Conservation (phyloP, 305 asterid genomes). For the Coffea humblotiana region DNA sequence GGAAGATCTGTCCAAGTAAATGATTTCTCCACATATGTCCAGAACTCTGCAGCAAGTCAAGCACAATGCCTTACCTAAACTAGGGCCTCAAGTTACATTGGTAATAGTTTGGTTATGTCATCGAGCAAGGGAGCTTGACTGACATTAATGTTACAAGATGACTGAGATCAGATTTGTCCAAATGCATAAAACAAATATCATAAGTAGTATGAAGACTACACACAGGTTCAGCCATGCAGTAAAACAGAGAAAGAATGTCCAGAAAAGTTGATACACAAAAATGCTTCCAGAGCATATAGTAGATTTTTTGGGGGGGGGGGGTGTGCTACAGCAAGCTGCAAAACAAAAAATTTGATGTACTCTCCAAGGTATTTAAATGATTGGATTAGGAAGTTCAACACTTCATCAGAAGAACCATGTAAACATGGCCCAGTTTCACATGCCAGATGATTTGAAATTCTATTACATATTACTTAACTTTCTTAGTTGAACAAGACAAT, state of each 20-base stretch:
- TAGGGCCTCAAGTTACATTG: not conserved
- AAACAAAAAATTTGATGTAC: not conserved
- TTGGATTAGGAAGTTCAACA: not conserved
- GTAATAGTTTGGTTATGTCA: not conserved
- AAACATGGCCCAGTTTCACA: not conserved
- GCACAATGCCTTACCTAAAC: not conserved
- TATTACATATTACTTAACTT: no score
- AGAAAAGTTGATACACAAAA: no score
- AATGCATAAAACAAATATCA: not conserved
- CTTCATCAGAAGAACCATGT: not conserved
- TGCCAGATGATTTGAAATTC: not conserved
- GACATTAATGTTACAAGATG: not conserved
- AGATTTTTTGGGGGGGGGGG: no score
- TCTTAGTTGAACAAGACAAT: not conserved
- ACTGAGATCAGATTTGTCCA: not conserved
- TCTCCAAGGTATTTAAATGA: not conserved
- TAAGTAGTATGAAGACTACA: not conserved
- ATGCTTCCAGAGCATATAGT: not conserved
- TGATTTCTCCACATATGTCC: conserved; percentile 95
- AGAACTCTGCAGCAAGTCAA: conserved; percentile 63
- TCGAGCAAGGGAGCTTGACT: not conserved
- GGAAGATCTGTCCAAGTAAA: conserved; percentile 98
- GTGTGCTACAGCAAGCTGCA: not conserved
- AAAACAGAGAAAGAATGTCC: not conserved
- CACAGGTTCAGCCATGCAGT: not conserved